A percentile compares a stretch with the other conserved stretches of the same genome.
These are phyloP conservation scores for Suillus alpinus DNA, from an alignment of 768 basidiomycete species.

Conservation along the genomic window DNA sequence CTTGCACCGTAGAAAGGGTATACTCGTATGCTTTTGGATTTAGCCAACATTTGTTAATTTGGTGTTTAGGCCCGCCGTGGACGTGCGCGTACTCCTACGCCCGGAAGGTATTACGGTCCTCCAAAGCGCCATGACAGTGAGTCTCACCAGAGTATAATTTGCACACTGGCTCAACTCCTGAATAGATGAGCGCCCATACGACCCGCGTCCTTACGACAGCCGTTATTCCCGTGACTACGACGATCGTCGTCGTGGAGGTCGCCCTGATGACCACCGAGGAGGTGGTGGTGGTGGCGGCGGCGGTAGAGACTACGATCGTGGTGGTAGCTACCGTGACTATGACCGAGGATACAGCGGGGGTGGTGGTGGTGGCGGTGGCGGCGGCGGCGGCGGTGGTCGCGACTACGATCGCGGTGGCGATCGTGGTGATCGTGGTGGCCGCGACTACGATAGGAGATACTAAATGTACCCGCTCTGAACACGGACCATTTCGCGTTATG, in stretches of 20 bases:
- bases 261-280: conserved; percentile 44
- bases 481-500: neutral
- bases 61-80: conserved; percentile 74
- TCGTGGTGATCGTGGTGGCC: conserved; percentile 24
- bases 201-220: conserved; percentile 88
- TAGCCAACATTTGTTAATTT: conserved; percentile 8
- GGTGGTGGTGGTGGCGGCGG: conserved; percentile 34
- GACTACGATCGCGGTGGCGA: conserved; percentile 30
- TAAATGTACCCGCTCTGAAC: conserved; percentile 20
- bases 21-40: neutral
- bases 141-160: conserved; percentile 18
- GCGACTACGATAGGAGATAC: conserved; percentile 35
- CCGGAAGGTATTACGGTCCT: conserved; percentile 92
- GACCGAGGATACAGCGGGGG: conserved; percentile 44
- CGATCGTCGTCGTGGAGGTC: conserved; percentile 47
- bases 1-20: conserved; percentile 87
- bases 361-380: conserved; percentile 40
- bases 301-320: conserved; percentile 27
- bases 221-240: conserved; percentile 74
- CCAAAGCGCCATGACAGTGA: conserved; percentile 74
- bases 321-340: conserved; percentile 25
- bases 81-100: conserved; percentile 88
- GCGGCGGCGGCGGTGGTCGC: conserved; percentile 33
- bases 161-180: conserved; percentile 6
- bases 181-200: conserved; percentile 81